Evolutionary conservation across 2,329 filamentous ascomycete genomes (phyloP), one percentile per base, ranked within the genome.

Genomic region (Fusarium bactridioides): DNA sequence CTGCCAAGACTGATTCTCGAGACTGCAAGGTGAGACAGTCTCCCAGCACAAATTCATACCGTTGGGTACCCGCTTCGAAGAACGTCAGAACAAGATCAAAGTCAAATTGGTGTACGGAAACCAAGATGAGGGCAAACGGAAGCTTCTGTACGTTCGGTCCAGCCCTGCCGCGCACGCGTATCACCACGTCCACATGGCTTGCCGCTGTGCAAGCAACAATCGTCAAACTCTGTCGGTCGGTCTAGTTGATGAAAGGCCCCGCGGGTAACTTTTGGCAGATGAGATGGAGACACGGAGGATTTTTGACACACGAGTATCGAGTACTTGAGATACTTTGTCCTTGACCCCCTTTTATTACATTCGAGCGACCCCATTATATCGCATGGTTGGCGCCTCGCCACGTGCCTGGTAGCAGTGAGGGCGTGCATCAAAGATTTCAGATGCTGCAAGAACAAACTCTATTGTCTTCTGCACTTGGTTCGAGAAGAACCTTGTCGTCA

Each of bases 301-400:
- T 50, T 62, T 57, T 64, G 41, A 50, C 43, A 45, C 65, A 21
- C 56, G 60, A 56, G 70, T 73, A 73, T 59, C 57, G 56, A 60
- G 53, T 73, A 73, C 70, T 67, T 73, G 66, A 59, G 68, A 54
- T 67, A 70, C 68, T 67, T 67, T 21, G 23, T 31, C 16, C 21
- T 54, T 21, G 33, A 47, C 58, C 70, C 70, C 53, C 50, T 54
- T 72, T 63, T 60, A 58, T 56, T 56, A 37, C 21, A 35, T 37
- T 55, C 40, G 47, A 23, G 27, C 10, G n/a, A 40, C 40, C 37
- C 58, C 35, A 55, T 65, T 61, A 48, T 44, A 48, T 23, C 53
- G 48, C 58, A 58, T 74, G 66, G 69, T 69, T 67, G 70, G 71
- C 66, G 73, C 71, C 72, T 62, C 69, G 67, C 74, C 74, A 76